phyloP scores from a whole-genome alignment of 2,329 filamentous ascomycete species.

The Colletotrichum higginsianum region DNA sequence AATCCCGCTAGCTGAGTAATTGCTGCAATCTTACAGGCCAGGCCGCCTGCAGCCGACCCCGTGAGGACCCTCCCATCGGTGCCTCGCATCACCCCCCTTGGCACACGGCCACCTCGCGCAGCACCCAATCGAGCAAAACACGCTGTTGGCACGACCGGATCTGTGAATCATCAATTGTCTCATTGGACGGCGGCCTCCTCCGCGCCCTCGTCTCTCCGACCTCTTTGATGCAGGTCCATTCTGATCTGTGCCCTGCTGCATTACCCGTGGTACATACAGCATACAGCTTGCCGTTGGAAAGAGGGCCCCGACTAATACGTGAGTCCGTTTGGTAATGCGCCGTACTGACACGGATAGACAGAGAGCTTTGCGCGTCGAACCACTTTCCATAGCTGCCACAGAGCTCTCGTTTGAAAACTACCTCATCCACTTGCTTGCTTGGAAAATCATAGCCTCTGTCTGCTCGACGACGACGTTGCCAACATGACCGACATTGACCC shows the following conservation, averaged over 20 bases:
- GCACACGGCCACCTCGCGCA: slow-evolving; percentile 20
- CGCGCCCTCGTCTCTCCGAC: slow-evolving; percentile 29
- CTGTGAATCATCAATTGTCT: slow-evolving; percentile 43
- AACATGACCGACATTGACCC: slow-evolving; percentile 26
- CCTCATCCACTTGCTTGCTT: background rate
- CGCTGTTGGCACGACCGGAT: slow-evolving; percentile 38
- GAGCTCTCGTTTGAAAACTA: background rate
- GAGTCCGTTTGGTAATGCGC: slow-evolving; percentile 21
- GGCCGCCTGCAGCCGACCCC: slow-evolving; percentile 30
- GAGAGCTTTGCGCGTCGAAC: slow-evolving; percentile 18
- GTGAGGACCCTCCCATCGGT: slow-evolving; percentile 20
- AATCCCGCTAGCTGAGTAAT: slow-evolving; percentile 47
- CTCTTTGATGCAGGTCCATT: slow-evolving; percentile 37
- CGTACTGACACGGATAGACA: background rate
- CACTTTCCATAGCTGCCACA: slow-evolving; percentile 4
- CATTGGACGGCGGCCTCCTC: slow-evolving; percentile 32
- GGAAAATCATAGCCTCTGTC: slow-evolving; percentile 6
- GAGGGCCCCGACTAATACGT: slow-evolving; percentile 39
- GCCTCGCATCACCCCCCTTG: slow-evolving; percentile 30
- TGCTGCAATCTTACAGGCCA: slow-evolving; percentile 47
- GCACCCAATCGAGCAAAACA: slow-evolving; percentile 30
- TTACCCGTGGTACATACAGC: slow-evolving; percentile 24
- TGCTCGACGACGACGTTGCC: slow-evolving; percentile 11
- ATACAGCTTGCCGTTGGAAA: slow-evolving; percentile 28
- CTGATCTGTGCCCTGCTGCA: slow-evolving; percentile 31